Percentiles rank a stretch among this genome's conserved stretches.
Evolutionary conservation across 2,329 filamentous ascomycete genomes (phyloP).

Genomic region (Cladobotryum mycophilum): DNA sequence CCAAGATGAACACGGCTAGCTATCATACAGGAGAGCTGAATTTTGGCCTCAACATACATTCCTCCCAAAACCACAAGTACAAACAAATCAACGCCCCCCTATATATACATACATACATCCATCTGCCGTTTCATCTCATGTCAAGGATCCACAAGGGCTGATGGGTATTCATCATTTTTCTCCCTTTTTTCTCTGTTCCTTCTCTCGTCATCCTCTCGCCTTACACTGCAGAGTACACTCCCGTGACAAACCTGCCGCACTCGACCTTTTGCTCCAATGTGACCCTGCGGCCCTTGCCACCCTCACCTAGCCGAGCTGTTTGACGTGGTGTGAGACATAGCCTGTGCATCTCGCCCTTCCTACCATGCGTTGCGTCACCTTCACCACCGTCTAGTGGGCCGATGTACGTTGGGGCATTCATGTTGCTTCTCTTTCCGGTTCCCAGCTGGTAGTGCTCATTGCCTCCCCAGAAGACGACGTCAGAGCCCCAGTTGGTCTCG

Average conservation of each 20-base stretch:
- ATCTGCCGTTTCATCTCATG: no score
- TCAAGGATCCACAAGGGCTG: no score
- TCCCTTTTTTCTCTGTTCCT: background rate
- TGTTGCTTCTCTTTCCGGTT: conserved; percentile 80
- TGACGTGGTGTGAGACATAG: conserved; percentile 75
- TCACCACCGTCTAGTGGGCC: conserved; percentile 60
- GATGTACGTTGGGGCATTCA: conserved; percentile 70
- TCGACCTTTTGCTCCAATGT: conserved; percentile 81
- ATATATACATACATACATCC: background rate
- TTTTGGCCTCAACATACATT: no score
- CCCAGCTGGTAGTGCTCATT: conserved; percentile 94
- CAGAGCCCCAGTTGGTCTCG: conserved; percentile 81
- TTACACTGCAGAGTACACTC: conserved; percentile 63
- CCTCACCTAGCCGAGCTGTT: conserved; percentile 57
- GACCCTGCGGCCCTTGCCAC: conserved; percentile 58
- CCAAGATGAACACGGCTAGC: no score
- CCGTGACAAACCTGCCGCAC: conserved; percentile 76
- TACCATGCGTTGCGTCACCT: conserved; percentile 53
- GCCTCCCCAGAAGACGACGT: conserved; percentile 88
- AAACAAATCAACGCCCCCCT: background rate
- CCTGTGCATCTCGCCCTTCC: conserved; percentile 59
- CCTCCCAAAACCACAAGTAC: no score
- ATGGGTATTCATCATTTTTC: background rate
- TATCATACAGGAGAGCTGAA: no score
- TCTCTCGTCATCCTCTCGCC: background rate